phyloP scores from a whole-genome alignment of 164 flowering plant genomes.

The Magnolia sinica region DNA sequence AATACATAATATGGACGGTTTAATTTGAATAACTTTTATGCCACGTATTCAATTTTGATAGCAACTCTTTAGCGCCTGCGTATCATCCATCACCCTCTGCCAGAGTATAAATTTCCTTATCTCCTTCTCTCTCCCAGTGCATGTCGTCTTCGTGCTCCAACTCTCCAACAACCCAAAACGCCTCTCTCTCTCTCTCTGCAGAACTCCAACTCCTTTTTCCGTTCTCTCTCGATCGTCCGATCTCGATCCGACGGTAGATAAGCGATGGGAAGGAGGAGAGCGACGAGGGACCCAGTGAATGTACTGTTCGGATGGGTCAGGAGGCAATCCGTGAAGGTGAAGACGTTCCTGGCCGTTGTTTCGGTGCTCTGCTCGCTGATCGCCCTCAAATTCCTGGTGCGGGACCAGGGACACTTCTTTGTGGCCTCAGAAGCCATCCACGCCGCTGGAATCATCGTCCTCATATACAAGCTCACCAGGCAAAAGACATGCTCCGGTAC shows the following conservation, averaged over 20 bases:
- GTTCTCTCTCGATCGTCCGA: background rate
- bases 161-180: too few relatives aligned
- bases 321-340: constrained; percentile 55
- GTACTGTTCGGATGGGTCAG: constrained; percentile 50
- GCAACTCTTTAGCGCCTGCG: too few relatives aligned
- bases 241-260: background rate
- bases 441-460: constrained; percentile 54
- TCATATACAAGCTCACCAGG: constrained; percentile 66
- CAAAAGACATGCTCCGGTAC: constrained; percentile 74
- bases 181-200: too few relatives aligned
- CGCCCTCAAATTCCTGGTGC: constrained; percentile 34
- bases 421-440: constrained; percentile 59
- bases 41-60: too few relatives aligned
- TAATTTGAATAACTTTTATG: too few relatives aligned
- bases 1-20: too few relatives aligned
- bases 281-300: constrained; percentile 34
- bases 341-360: constrained; percentile 35
- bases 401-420: constrained; percentile 43
- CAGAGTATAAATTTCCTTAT: too few relatives aligned
- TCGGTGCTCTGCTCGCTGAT: constrained; percentile 28
- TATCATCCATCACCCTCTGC: too few relatives aligned
- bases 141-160: too few relatives aligned
- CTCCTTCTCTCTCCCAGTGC: too few relatives aligned
- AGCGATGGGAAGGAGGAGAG: constrained; percentile 49
- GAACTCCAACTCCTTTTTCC: background rate